phyloP scores from a whole-genome alignment of 805 yeast species.

The Starmerella potacharoeniae region DNA sequence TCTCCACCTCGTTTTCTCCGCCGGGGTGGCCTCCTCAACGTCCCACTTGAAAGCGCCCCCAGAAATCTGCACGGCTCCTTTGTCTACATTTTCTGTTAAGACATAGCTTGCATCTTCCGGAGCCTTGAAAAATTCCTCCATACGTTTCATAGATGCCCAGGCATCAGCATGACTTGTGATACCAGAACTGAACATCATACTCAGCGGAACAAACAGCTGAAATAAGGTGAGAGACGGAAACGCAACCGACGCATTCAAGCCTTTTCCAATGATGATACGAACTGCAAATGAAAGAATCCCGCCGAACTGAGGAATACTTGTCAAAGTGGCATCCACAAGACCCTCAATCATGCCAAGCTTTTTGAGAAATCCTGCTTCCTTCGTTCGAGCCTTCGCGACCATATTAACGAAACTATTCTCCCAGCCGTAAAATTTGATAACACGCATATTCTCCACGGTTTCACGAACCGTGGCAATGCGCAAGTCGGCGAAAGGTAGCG shows the following conservation, averaged over 20 bases:
- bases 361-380: constrained; percentile 53
- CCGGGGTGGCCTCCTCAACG: constrained; percentile 18
- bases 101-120: constrained; percentile 32
- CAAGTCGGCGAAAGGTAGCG: constrained; percentile 56
- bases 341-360: constrained; percentile 57
- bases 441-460: constrained; percentile 61
- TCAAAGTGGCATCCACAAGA: constrained; percentile 50
- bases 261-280: constrained; percentile 35
- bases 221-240: constrained; percentile 64
- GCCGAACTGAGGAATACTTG: constrained; percentile 56
- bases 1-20: constrained; percentile 15
- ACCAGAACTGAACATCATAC: constrained; percentile 44
- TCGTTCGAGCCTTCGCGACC: constrained; percentile 43
- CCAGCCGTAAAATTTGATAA: constrained; percentile 86
- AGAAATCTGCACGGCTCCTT: constrained; percentile 38
- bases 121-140: constrained; percentile 25
- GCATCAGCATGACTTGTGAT: constrained; percentile 34
- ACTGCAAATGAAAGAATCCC: constrained; percentile 51
- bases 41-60: constrained; percentile 64
- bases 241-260: constrained; percentile 46
- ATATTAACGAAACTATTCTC: constrained; percentile 61
- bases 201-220: constrained; percentile 56
- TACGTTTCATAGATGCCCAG: constrained; percentile 27
- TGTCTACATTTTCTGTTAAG: constrained; percentile 24
- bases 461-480: constrained; percentile 72